Conservation (phyloP, 495 filamentous ascomycete species). For the Amphirosellinia nigrospora region DNA sequence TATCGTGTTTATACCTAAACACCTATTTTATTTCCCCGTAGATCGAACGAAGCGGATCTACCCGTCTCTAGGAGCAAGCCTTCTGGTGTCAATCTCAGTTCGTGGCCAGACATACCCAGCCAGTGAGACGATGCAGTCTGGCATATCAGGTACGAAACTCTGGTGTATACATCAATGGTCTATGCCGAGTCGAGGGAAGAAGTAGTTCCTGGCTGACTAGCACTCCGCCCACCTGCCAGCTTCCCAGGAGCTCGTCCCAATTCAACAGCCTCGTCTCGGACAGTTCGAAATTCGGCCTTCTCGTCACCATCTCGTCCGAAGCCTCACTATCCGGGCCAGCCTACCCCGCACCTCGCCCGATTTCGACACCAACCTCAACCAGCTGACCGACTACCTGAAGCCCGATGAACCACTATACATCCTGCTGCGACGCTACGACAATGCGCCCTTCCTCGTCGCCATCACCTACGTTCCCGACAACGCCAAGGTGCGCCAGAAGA, state of each 20-base stretch:
- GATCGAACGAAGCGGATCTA: not conserved
- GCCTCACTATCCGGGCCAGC: constrained; percentile 67
- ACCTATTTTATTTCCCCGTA: not conserved
- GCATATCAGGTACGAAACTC: not conserved
- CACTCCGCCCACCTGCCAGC: constrained; percentile 53
- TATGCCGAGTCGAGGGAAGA: not conserved
- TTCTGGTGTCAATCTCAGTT: constrained; percentile 9
- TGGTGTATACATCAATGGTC: not conserved
- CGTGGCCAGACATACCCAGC: not conserved
- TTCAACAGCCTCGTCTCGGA: constrained; percentile 76
- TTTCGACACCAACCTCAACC: constrained; percentile 65
- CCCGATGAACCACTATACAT: constrained; percentile 81
- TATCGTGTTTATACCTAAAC: not conserved
- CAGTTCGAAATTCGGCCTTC: constrained; percentile 72
- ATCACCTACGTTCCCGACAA: constrained; percentile 90
- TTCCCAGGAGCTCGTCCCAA: constrained; percentile 83
- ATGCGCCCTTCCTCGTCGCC: constrained; percentile 66
- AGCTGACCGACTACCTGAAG: constrained; percentile 67
- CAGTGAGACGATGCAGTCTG: not conserved
- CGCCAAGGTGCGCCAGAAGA: constrained; percentile 93
- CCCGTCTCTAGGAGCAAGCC: not conserved
- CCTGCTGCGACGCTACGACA: constrained; percentile 72
- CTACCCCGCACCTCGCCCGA: constrained; percentile 62
- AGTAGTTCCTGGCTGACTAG: constrained; percentile 1
- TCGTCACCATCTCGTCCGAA: constrained; percentile 80